phyloP scores from a whole-genome alignment of 2,329 filamentous ascomycete genomes.

The Neonectria ditissima region DNA sequence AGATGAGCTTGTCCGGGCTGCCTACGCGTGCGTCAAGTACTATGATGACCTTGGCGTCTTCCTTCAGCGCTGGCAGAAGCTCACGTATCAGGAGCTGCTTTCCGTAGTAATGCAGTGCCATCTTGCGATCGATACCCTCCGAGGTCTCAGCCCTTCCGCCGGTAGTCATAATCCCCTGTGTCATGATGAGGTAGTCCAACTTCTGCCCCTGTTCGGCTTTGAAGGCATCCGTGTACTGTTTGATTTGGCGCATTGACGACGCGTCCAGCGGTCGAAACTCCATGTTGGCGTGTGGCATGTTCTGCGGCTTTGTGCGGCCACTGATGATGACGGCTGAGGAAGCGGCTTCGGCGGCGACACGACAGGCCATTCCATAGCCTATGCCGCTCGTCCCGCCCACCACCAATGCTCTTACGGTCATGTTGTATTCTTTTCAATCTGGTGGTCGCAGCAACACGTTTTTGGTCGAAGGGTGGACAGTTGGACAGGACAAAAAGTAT shows the following conservation, averaged over 20 bases:
- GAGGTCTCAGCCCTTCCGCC: conserved; percentile 54
- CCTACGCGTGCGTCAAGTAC: conserved; percentile 51
- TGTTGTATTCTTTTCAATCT: conserved; percentile 3
- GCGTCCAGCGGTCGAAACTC: conserved; percentile 50
- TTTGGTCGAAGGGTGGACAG: too few relatives aligned
- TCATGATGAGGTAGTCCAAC: conserved; percentile 54
- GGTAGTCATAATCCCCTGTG: conserved; percentile 52
- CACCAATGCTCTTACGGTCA: conserved; percentile 47
- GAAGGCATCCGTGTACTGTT: conserved; percentile 47
- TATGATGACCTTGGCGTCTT: conserved; percentile 54
- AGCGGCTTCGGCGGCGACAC: conserved; percentile 44
- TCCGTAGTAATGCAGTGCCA: conserved; percentile 60
- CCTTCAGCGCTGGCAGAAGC: conserved; percentile 52
- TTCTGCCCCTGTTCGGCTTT: conserved; percentile 42
- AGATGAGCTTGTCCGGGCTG: conserved; percentile 49
- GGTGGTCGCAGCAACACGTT: too few relatives aligned
- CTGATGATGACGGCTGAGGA: conserved; percentile 49
- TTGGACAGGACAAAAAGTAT: too few relatives aligned
- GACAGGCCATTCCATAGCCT: conserved; percentile 52
- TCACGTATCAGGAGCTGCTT: conserved; percentile 57
- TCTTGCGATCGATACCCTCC: conserved; percentile 59
- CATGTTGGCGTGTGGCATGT: conserved; percentile 48
- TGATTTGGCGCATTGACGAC: conserved; percentile 50
- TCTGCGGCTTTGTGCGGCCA: conserved; percentile 47
- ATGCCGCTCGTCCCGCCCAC: conserved; percentile 52